Percentiles rank a stretch among this genome's conserved stretches.
Conservation (phyloP, 2,329 filamentous ascomycete species). For the Hypoxylon sp. region DNA sequence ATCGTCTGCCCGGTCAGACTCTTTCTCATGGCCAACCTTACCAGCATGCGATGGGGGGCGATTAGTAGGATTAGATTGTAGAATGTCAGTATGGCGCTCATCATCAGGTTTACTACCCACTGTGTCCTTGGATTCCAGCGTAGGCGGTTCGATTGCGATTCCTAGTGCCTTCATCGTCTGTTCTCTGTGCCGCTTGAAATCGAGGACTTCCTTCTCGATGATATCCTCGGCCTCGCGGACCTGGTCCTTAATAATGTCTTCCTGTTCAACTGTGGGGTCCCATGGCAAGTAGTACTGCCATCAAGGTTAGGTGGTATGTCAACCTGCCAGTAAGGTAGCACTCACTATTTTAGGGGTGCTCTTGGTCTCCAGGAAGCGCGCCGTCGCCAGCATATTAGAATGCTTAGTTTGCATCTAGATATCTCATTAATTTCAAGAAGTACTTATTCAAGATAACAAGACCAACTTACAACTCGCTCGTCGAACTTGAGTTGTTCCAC, state of each 20-base stretch:
- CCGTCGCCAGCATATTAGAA: conserved; percentile 77
- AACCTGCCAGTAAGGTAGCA: conserved; percentile 38
- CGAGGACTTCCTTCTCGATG: conserved; percentile 75
- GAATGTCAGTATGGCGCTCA: conserved; percentile 58
- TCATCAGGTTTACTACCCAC: conserved; percentile 61
- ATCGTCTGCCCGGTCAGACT: conserved; percentile 78
- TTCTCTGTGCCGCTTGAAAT: conserved; percentile 69
- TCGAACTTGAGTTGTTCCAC: conserved; percentile 82
- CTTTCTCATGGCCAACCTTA: conserved; percentile 57
- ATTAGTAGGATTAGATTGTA: conserved; percentile 58
- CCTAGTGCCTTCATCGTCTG: conserved; percentile 59
- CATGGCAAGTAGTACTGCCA: conserved; percentile 87
- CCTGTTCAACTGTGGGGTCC: conserved; percentile 78
- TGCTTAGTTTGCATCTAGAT: conserved; percentile 81
- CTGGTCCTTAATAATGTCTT: conserved; percentile 79
- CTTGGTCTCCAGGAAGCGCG: conserved; percentile 80
- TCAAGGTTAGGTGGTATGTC: conserved; percentile 17
- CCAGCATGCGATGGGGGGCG: conserved; percentile 49
- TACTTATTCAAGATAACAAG: background rate
- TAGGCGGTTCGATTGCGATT: conserved; percentile 49
- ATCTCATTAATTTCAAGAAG: conserved; percentile 49
- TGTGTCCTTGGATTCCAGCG: conserved; percentile 57
- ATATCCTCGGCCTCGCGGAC: conserved; percentile 73
- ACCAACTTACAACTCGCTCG: conserved; percentile 75
- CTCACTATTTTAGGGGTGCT: conserved; percentile 81